These are phyloP conservation scores for Echinochloa phyllopogon DNA, from an alignment of 176 grass and related monocot genomes.

Conservation along the genomic window DNA sequence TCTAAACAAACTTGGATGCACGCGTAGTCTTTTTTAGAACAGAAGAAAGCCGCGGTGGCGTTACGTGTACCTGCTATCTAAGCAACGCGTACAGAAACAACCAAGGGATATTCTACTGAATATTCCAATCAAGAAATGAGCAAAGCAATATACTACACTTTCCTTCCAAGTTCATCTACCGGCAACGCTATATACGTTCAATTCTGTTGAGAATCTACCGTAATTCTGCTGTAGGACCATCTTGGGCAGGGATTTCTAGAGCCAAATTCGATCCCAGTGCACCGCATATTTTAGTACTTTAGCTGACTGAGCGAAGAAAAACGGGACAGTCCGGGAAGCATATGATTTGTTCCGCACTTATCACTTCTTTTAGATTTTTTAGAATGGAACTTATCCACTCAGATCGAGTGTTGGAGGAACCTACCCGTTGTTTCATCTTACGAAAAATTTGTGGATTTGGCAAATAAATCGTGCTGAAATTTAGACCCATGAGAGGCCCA, in stretches of 20 bases:
- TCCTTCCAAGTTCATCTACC: neutral
- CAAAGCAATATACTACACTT: neutral
- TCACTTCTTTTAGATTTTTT: neutral
- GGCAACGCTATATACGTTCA: neutral
- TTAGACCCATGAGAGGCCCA: neutral
- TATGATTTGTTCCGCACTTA: neutral
- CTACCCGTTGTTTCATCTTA: neutral
- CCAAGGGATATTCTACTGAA: neutral
- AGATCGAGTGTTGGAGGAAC: too few species aligned
- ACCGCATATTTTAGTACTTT: neutral
- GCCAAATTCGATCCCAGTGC: too few species aligned
- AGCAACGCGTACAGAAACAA: neutral
- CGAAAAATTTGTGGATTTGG: neutral
- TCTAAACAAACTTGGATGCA: too few species aligned
- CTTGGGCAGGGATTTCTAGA: too few species aligned
- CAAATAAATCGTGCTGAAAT: neutral
- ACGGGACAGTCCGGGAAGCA: neutral
- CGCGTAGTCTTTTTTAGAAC: neutral
- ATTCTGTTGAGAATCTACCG: too few species aligned
- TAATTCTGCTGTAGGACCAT: neutral
- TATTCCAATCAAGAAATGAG: neutral
- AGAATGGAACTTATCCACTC: neutral
- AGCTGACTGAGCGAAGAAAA: neutral
- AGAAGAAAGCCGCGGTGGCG: neutral
- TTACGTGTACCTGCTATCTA: constrained; percentile 5